phyloP scores from a whole-genome alignment of 805 yeast species.

The Kuraishia ogatae region DNA sequence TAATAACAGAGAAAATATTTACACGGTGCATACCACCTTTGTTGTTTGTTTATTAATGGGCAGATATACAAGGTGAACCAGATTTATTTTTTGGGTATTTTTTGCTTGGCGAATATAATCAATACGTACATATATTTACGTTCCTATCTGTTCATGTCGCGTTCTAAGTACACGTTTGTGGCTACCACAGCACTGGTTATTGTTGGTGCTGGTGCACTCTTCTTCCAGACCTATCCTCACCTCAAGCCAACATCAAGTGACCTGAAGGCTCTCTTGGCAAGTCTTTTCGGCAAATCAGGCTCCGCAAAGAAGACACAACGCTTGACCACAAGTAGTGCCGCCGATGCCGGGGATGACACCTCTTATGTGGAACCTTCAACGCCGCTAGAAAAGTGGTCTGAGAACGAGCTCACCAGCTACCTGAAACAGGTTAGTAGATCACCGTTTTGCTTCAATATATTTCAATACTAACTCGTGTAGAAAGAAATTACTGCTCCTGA shows the following conservation, averaged over 20 bases:
- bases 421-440: slow-evolving; percentile 28
- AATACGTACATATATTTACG: too few species aligned
- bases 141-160: too few species aligned
- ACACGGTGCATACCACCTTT: too few species aligned
- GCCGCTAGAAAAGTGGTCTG: slow-evolving; percentile 21
- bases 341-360: slow-evolving; percentile 8
- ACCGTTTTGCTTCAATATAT: neutral
- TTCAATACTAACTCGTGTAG: slow-evolving; percentile 18
- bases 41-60: too few species aligned
- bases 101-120: too few species aligned
- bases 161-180: neutral
- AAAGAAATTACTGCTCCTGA: slow-evolving; percentile 38
- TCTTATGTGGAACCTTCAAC: slow-evolving; percentile 20
- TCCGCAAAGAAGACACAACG: neutral
- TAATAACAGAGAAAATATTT: too few species aligned
- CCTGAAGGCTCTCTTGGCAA: slow-evolving; percentile 13
- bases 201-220: slow-evolving; percentile 31
- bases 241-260: slow-evolving; percentile 18
- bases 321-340: neutral
- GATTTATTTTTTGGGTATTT: too few species aligned
- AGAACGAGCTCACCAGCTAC: slow-evolving; percentile 26
- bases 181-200: slow-evolving; percentile 28
- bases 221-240: slow-evolving; percentile 44
- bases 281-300: neutral
- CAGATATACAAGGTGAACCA: too few species aligned